Base-by-base conservation (phyloP, 2,329 filamentous ascomycete genomes). In the Proliferodiscus dingleyae region DNA sequence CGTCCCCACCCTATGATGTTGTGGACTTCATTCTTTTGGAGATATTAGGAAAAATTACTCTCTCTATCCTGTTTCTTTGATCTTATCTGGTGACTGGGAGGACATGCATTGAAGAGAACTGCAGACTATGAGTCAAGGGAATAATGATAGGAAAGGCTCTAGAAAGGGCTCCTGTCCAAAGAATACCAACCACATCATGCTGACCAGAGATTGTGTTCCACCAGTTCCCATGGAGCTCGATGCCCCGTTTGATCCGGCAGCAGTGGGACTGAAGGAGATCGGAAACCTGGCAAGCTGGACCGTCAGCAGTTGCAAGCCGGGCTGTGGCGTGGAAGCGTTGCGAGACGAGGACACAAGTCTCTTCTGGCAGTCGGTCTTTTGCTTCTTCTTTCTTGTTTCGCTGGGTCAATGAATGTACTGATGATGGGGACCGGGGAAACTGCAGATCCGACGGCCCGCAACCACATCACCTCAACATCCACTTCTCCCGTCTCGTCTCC, bases 231-330 rank as follows among this genome's bases (percentile, higher is more conserved):
- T 64, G 57, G 62, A 65, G 30, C 50, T 60, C 6, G 56, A 63
- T 45, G 42, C 61, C 4, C 60, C 63, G 1, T 77, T 82, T 42
- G 72, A 81, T 45, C 70, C 80, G 11, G 67, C 72, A 15, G 54
- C 55, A 28, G 39, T 63, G 8, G 73, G 82, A 34, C 71, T 91
- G 51, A 90, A 89, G 64, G 88, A 93, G 63, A 91, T 93, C 62
- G 88, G 85, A 57, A 89, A 89, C 51, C 74, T 93, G 16, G 87
- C 86, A 24, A 85, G 83, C 53, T 91, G 89, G 73, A 90, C 85
- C 9, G 87, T 91, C 55, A 88, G 83, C 63, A 87, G 81, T 60
- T 82, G 82, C 60, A 93, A 93, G 66, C 86, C 85, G 1, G 87
- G 87, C 30, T 89, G 85, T 56, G 85, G 85, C 2, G 82, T 91